Base-by-base conservation (phyloP, 2,329 filamentous ascomycete species). In the Neonectria punicea region DNA sequence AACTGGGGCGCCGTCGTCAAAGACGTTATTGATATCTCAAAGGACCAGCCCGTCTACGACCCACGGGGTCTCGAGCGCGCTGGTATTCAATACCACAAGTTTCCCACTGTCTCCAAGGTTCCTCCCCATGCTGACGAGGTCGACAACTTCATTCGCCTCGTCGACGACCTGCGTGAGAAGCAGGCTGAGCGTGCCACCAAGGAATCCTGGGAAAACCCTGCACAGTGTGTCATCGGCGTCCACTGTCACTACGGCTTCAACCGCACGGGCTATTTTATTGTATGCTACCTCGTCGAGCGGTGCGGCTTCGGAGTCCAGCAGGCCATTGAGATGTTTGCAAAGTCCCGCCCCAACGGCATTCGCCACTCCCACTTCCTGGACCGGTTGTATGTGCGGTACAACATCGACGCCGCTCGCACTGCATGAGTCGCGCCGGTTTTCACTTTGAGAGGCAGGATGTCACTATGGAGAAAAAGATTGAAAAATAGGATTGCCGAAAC, bases 241-340 rank as follows among this genome's bases (percentile, higher is more conserved):
- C 95, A 98, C 77, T 98, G 95, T 74, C 95, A 98, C 75, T 98
- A 98, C 73, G 95, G 95, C 0, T 98, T 97, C 81, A 98, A 98
- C 77, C 88, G 94, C 22, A 98, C 95, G 0, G 95, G 95, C 0
- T 97, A 95, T 77, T 92, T 98, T 75, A 89, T 98, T 55, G 91
- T 93, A 34, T 93, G 90, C 74, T 98, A 98, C 75, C 83, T 98
- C n/a, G 90, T 98, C 14, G 94, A 98, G 81, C 85, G 89, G 51
- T 87, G 92, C 70, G 90, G 88, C 0, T 94, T 88, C 73, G 83
- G 82, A 22, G 87, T 97, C 2, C 87, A 92, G 73, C 89, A 91
- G 59, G 95, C 95, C 1, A 89, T 98, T 65, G 89, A 93, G 57
- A 86, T 89, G 65, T 98, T 98, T 80, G 89, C 89, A 18, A 80